Base-by-base conservation (phyloP, 164 flowering plant species). In the Houttuynia cordata region DNA sequence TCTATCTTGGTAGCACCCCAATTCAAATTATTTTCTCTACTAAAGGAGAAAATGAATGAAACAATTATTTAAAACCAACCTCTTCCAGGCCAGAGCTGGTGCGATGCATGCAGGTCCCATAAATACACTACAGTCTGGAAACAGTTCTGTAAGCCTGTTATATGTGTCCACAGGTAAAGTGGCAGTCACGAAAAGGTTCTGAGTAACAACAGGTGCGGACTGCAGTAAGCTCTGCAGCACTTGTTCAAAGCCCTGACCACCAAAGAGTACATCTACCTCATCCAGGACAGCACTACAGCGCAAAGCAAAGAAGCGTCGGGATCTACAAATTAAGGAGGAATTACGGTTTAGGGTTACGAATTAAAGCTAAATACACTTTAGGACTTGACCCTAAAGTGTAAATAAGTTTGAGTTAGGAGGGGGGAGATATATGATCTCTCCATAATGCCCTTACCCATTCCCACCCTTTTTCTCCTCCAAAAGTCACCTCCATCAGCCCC, bases 51-150 rank as follows among this genome's bases (percentile, higher is more conserved):
- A 45, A 45, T 17, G 17, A 45, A 45, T 45, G 14, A 45, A 45
- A 45, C 17, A 45, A 14, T 45, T 45, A 45, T 45, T 12, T 45
- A 17, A 45, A 45, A 17, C 84, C 12, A 67, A 94, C 99, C 97
- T 94, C 99, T 65, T 88, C 91, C 70, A 94, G 89, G 64, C 89
- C 78, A 51, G 81, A 60, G 79, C 95, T 93, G 62, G 79, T 83
- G 14, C 96, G 88, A 68, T 93, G 99, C 74, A 90, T 71, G 57
- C 97, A 70, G 97, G 99, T 70, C 97, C 99, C 89, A 85, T 82
- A 65, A 91, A 66, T 42, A 81, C 86, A 61, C 82, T 80, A 75
- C 82, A 79, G 70, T 94, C 99, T 55, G 99, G 99, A 67, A 94
- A 91, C 67, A 66, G 62, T 76, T 85, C 88, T 60, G 91, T 83